Conservation (phyloP, 2,329 filamentous ascomycete species). For the Talaromyces rugulosus region DNA sequence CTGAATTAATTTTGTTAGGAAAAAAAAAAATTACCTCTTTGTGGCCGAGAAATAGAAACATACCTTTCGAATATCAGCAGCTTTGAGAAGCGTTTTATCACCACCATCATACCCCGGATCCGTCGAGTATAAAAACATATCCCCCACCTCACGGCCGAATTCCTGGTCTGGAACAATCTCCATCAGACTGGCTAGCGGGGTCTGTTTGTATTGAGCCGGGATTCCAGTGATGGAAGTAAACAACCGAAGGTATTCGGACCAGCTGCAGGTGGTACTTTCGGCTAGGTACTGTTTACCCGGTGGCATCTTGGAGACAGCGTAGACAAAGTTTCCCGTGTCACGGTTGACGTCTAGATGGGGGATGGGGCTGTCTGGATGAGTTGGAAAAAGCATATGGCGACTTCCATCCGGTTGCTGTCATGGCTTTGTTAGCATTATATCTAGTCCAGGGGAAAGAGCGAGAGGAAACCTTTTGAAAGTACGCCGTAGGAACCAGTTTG, state of each 20-base stretch:
- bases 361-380: conserved; percentile 31
- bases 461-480: conserved; percentile 41
- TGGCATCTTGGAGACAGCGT: conserved; percentile 48
- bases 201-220: conserved; percentile 36
- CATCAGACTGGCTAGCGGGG: conserved; percentile 41
- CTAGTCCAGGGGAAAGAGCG: not conserved
- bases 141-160: conserved; percentile 41
- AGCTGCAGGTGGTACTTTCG: conserved; percentile 43
- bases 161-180: conserved; percentile 35
- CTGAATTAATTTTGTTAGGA: conserved; percentile 19
- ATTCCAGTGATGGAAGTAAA: conserved; percentile 39
- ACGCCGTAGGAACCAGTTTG: conserved; percentile 43
- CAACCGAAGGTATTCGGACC: conserved; percentile 43
- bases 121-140: conserved; percentile 47
- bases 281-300: conserved; percentile 50
- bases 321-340: conserved; percentile 48
- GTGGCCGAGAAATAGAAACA: conserved; percentile 13
- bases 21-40: not conserved
- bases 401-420: conserved; percentile 22
- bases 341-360: conserved; percentile 47
- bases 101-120: conserved; percentile 50
- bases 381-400: conserved; percentile 48
- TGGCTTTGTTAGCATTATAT: not conserved
- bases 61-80: conserved; percentile 43
- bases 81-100: conserved; percentile 38